phyloP scores from a whole-genome alignment of 768 basidiomycete species.

The Boletus pseudopeckii region DNA sequence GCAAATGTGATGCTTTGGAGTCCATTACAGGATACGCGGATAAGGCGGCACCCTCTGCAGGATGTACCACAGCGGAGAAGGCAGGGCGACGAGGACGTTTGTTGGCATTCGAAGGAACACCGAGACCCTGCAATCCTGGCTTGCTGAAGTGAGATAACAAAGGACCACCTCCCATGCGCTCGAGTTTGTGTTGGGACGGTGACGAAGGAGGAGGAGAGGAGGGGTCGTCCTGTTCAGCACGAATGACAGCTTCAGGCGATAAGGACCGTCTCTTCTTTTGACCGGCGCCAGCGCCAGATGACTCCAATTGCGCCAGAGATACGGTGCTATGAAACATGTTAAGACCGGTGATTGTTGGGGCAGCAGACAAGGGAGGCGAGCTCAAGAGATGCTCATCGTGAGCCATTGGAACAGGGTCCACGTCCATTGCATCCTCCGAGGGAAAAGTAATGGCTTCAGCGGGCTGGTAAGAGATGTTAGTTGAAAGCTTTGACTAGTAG shows the following conservation, averaged over 20 bases:
- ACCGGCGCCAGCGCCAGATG: slow-evolving; percentile 38
- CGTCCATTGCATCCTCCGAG: slow-evolving; percentile 73
- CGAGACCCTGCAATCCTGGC: slow-evolving; percentile 52
- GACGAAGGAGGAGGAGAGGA: slow-evolving; percentile 53
- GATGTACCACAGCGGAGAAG: slow-evolving; percentile 58
- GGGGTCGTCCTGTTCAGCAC: slow-evolving; percentile 36
- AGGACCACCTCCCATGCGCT: slow-evolving; percentile 37
- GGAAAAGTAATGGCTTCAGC: slow-evolving; percentile 40
- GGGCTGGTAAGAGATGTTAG: slow-evolving; percentile 29
- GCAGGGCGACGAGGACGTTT: slow-evolving; percentile 66
- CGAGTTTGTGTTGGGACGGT: slow-evolving; percentile 46
- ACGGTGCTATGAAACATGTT: slow-evolving; percentile 59
- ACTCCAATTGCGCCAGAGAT: slow-evolving; percentile 48
- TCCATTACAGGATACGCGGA: slow-evolving; percentile 44
- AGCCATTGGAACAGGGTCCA: slow-evolving; percentile 55
- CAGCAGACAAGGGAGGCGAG: slow-evolving; percentile 45
- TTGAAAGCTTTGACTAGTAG: not conserved
- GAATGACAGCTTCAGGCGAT: slow-evolving; percentile 47
- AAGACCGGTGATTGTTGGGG: slow-evolving; percentile 52
- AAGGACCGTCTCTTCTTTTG: slow-evolving; percentile 58
- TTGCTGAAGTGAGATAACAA: slow-evolving; percentile 43
- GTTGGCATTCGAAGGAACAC: slow-evolving; percentile 48
- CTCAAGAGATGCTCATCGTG: slow-evolving; percentile 32
- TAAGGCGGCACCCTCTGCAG: slow-evolving; percentile 39
- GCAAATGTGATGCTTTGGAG: slow-evolving; percentile 28